phyloP scores from a whole-genome alignment of 345 rosid species.

The Erucastrum elatum region DNA sequence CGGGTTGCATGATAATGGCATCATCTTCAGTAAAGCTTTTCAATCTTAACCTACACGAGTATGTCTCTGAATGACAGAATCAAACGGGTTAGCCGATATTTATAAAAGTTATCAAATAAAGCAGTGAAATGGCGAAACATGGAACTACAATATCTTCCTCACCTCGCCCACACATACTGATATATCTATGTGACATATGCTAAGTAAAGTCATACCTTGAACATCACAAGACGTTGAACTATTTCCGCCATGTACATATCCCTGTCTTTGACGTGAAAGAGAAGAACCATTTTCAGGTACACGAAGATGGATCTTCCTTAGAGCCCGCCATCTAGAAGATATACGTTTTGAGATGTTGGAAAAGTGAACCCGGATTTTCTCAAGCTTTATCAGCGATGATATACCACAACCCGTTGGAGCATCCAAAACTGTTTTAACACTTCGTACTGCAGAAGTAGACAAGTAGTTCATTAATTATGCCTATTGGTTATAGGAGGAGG shows the following conservation, averaged over 20 bases:
- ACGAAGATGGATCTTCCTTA: slow-evolving; percentile 58
- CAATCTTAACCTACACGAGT: slow-evolving; percentile 71
- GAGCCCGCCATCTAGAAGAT: slow-evolving; percentile 69
- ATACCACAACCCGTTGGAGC: slow-evolving; percentile 83
- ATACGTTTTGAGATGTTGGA: slow-evolving; percentile 60
- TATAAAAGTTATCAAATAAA: background rate
- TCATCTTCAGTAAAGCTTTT: slow-evolving; percentile 86
- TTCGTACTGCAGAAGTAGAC: slow-evolving; percentile 64
- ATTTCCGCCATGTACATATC: no score
- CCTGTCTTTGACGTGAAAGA: slow-evolving; percentile 58
- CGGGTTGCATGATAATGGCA: slow-evolving; percentile 76
- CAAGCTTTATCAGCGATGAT: slow-evolving; percentile 55
- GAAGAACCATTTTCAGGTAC: slow-evolving; percentile 60
- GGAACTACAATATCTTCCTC: background rate
- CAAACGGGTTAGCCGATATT: slow-evolving; percentile 6
- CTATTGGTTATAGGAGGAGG: slow-evolving; percentile 1
- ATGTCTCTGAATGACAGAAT: slow-evolving; percentile 56
- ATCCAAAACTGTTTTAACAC: slow-evolving; percentile 72
- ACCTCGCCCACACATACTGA: slow-evolving; percentile 2
- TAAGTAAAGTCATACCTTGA: background rate
- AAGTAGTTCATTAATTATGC: background rate
- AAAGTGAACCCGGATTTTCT: slow-evolving; percentile 56
- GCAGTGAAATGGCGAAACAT: background rate
- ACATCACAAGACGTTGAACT: no score
- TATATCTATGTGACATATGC: background rate